Evolutionary conservation across 495 filamentous ascomycete genomes (phyloP).

Genomic region (Hapsidospora chrysogenum): DNA sequence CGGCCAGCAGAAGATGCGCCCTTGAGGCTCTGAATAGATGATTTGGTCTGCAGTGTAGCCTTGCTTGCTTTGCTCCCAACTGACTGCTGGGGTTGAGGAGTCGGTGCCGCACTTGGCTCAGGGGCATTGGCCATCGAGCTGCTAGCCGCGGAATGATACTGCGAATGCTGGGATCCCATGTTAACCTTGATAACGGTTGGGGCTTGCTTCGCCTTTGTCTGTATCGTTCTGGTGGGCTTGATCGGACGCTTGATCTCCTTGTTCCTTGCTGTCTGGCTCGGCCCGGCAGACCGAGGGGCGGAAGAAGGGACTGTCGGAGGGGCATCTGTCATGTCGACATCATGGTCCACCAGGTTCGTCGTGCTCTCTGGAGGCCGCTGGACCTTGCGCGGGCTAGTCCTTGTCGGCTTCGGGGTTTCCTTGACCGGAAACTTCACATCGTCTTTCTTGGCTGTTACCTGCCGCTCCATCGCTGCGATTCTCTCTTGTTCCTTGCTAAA

Average conservation of each 20-base stretch:
- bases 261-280: slow-evolving; percentile 31
- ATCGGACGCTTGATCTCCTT: slow-evolving; percentile 43
- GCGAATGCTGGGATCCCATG: slow-evolving; percentile 43
- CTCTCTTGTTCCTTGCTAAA: slow-evolving; percentile 45
- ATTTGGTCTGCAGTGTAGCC: slow-evolving; percentile 43
- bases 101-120: slow-evolving; percentile 10
- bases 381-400: slow-evolving; percentile 30
- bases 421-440: slow-evolving; percentile 19
- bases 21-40: slow-evolving; percentile 51
- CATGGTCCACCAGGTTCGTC: slow-evolving; percentile 27
- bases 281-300: slow-evolving; percentile 21
- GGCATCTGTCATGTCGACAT: slow-evolving; percentile 33
- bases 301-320: slow-evolving; percentile 34
- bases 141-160: slow-evolving; percentile 42
- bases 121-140: neutral
- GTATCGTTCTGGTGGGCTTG: slow-evolving; percentile 52
- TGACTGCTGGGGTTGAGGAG: too few species aligned
- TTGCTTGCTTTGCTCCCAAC: slow-evolving; percentile 50
- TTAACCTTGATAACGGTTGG: slow-evolving; percentile 69
- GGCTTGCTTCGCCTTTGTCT: slow-evolving; percentile 51
- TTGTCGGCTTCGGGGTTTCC: slow-evolving; percentile 24
- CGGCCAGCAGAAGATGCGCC: slow-evolving; percentile 44
- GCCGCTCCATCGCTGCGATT: slow-evolving; percentile 30
- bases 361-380: slow-evolving; percentile 19
- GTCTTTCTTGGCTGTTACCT: slow-evolving; percentile 23